A percentile compares a stretch with the other conserved stretches of the same genome.
Evolutionary conservation across 2,329 filamentous ascomycete genomes (phyloP).

Genomic region (Pestalotiopsis sp.): DNA sequence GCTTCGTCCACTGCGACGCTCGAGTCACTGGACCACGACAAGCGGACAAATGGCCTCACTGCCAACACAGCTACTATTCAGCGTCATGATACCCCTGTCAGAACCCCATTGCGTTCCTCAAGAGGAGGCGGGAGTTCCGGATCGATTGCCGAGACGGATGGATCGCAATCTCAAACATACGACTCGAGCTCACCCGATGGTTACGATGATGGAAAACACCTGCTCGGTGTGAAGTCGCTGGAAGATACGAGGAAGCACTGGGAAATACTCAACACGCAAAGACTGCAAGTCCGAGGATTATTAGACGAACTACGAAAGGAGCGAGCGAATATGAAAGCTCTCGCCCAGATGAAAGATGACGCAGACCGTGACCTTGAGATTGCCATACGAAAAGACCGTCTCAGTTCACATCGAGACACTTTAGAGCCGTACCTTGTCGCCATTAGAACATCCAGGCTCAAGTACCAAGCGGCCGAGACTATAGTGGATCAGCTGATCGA

Average conservation of each 20-base stretch:
- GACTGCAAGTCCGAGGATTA: neutral
- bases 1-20: neutral
- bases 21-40: neutral
- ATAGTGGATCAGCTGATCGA: conserved; percentile 27
- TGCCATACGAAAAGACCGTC: conserved; percentile 13
- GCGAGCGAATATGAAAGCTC: conserved; percentile 20
- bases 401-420: neutral
- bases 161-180: neutral
- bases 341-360: conserved; percentile 24
- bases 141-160: neutral
- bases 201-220: neutral
- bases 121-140: neutral
- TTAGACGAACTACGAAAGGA: conserved; percentile 17
- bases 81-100: neutral
- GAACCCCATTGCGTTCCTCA: neutral
- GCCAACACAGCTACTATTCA: neutral
- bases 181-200: neutral
- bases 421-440: neutral
- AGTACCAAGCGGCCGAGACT: conserved; percentile 26
- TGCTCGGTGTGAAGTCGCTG: neutral
- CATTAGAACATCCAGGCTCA: neutral
- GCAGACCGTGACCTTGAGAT: conserved; percentile 24
- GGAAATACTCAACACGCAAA: conserved; percentile 4
- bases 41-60: neutral
- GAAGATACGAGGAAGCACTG: conserved; percentile 8